Evolutionary conservation across 768 basidiomycete genomes (phyloP).

Genomic region (Candolleomyces efflorescens): DNA sequence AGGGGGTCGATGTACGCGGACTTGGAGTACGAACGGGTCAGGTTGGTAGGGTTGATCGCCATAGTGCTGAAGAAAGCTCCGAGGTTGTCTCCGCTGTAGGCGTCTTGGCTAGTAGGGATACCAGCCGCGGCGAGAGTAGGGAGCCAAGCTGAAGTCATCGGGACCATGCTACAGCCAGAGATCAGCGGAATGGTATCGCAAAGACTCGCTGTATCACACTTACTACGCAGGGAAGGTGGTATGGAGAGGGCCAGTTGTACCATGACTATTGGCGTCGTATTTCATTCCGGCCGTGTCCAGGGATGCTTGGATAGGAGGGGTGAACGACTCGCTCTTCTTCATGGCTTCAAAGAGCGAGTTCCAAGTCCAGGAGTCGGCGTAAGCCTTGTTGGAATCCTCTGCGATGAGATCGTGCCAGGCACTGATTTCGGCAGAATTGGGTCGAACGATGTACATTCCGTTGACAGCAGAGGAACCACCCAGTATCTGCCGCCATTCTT

Average conservation of each 20-base stretch:
- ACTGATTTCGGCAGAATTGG: constrained; percentile 46
- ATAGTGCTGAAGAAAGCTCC: constrained; percentile 54
- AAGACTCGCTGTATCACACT: constrained; percentile 31
- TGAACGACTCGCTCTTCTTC: constrained; percentile 54
- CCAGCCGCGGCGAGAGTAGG: constrained; percentile 46
- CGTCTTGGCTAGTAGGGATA: constrained; percentile 38
- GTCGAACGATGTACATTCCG: constrained; percentile 62
- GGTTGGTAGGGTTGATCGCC: constrained; percentile 60
- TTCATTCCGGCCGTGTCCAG: constrained; percentile 39
- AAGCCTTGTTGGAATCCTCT: constrained; percentile 24
- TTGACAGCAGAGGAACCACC: constrained; percentile 70
- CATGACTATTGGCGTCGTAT: constrained; percentile 43
- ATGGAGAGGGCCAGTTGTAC: constrained; percentile 44
- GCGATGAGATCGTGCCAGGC: constrained; percentile 42
- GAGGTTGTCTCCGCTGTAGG: constrained; percentile 45
- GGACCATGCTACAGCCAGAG: constrained; percentile 45
- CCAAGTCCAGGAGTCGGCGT: constrained; percentile 44
- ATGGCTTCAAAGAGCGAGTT: constrained; percentile 39
- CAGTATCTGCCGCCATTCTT: constrained; percentile 37
- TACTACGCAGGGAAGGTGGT: constrained; percentile 48
- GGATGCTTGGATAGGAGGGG: constrained; percentile 40
- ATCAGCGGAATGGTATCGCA: too few relatives aligned
- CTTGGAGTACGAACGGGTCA: constrained; percentile 65
- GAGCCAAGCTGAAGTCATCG: constrained; percentile 56
- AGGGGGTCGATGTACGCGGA: constrained; percentile 65